A percentile compares a stretch with the other conserved stretches of the same genome.
These are phyloP conservation scores for Diplodia intermedia DNA, from an alignment of 2,329 filamentous ascomycete genomes.

Conservation along the genomic window DNA sequence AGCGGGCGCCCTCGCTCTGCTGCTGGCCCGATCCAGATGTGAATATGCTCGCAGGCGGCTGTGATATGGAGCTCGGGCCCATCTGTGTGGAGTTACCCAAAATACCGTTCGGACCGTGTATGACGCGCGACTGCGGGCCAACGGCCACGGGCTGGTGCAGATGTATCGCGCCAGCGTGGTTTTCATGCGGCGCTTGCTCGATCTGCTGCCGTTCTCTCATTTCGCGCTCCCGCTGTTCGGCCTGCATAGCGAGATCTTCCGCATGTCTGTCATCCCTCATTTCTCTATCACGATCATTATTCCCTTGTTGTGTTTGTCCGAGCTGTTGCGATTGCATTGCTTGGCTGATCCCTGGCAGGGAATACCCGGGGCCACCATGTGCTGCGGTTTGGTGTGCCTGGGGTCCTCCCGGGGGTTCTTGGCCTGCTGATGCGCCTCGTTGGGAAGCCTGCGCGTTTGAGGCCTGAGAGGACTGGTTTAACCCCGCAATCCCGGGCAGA, in stretches of 20 bases:
- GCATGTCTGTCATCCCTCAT: slow-evolving; percentile 57
- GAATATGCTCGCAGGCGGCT: slow-evolving; percentile 68
- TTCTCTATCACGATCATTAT: slow-evolving; percentile 55
- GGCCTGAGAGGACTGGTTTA: slow-evolving; percentile 54
- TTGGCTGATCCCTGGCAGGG: slow-evolving; percentile 55
- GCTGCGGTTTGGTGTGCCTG: slow-evolving; percentile 44
- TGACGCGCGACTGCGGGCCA: slow-evolving; percentile 74
- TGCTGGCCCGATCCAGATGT: slow-evolving; percentile 71
- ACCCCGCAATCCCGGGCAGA: slow-evolving; percentile 53
- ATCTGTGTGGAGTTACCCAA: slow-evolving; percentile 66
- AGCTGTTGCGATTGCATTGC: slow-evolving; percentile 51
- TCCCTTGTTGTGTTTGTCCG: slow-evolving; percentile 43
- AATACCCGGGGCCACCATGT: slow-evolving; percentile 51
- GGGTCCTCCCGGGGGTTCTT: slow-evolving; percentile 44
- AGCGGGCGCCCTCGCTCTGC: slow-evolving; percentile 61
- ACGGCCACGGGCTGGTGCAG: slow-evolving; percentile 91
- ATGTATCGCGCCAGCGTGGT: slow-evolving; percentile 84
- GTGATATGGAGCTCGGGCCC: slow-evolving; percentile 58
- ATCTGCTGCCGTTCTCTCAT: slow-evolving; percentile 70
- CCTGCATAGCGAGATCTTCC: slow-evolving; percentile 45
- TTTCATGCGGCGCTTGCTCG: slow-evolving; percentile 80
- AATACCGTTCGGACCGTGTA: slow-evolving; percentile 90
- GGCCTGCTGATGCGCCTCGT: slow-evolving; percentile 44
- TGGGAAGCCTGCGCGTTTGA: slow-evolving; percentile 48
- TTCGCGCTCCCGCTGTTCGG: slow-evolving; percentile 63